Conservation (phyloP, 495 filamentous ascomycete genomes). For the Parachaetomium inaequale region DNA sequence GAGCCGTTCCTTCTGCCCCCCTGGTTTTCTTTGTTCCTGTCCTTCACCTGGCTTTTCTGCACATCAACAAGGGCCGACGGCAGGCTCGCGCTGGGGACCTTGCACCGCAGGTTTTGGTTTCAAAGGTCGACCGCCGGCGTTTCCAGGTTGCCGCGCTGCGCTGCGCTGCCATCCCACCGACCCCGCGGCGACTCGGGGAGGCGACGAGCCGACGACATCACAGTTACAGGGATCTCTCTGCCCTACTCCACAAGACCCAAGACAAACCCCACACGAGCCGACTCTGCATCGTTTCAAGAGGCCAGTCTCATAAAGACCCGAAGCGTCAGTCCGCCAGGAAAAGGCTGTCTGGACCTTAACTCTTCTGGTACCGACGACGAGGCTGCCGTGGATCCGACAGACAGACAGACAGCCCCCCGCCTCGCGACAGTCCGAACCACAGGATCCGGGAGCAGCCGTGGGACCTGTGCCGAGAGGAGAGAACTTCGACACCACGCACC, state of each 20-base stretch:
- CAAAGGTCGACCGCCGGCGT: background rate
- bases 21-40: background rate
- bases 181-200: background rate
- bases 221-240: background rate
- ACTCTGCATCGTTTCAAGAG: conserved; percentile 9
- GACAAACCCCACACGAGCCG: conserved; percentile 8
- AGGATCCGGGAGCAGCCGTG: background rate
- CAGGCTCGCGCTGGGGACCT: background rate
- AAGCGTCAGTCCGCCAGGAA: background rate
- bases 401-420: background rate
- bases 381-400: background rate
- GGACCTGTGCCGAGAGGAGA: background rate
- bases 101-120: background rate
- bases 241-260: conserved; percentile 2
- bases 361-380: background rate
- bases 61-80: background rate
- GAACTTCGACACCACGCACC: background rate
- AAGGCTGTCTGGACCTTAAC: background rate
- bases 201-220: conserved; percentile 7
- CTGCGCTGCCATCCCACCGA: background rate
- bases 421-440: background rate
- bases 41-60: background rate
- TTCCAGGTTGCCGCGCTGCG: background rate
- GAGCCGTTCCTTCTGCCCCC: background rate
- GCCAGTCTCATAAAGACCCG: background rate